These are phyloP conservation scores for Eimeria zaria DNA, from an alignment of 169 alveolate species.

Conservation along the genomic window DNA sequence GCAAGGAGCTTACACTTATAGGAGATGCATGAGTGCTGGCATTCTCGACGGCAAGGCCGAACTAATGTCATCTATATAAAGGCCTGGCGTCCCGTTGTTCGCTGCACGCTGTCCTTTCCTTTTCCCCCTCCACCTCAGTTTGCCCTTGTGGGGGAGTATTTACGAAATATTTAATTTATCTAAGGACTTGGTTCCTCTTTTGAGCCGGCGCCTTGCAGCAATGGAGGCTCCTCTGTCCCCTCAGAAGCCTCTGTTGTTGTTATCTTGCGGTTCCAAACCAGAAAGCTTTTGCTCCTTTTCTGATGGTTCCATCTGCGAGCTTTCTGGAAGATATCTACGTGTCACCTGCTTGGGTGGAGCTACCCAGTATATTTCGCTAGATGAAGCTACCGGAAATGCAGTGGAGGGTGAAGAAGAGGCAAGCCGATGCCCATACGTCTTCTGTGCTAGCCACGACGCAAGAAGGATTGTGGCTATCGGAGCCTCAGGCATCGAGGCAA, in stretches of 20 bases:
- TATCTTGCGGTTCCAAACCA: slow-evolving; percentile 62
- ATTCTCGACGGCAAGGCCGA: slow-evolving; percentile 21
- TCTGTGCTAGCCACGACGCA: slow-evolving; percentile 33
- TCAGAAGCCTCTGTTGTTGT: background rate
- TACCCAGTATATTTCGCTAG: slow-evolving; percentile 9
- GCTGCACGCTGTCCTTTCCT: background rate
- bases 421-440: background rate
- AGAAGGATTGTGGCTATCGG: slow-evolving; percentile 40
- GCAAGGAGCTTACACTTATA: background rate
- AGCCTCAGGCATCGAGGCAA: slow-evolving; percentile 44
- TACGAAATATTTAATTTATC: background rate
- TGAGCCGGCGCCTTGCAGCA: background rate
- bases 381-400: background rate
- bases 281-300: slow-evolving; percentile 49
- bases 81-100: background rate
- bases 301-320: slow-evolving; percentile 63
- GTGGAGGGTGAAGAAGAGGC: background rate
- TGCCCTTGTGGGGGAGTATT: background rate
- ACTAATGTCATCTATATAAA: background rate
- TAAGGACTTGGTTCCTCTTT: background rate
- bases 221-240: background rate
- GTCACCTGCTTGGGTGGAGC: background rate
- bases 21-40: background rate
- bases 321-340: slow-evolving; percentile 12
- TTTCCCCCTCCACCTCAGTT: background rate